These are phyloP conservation scores for Cetraspora pellucida DNA, from an alignment of 192 early-diverging fungal species.

Conservation along the genomic window DNA sequence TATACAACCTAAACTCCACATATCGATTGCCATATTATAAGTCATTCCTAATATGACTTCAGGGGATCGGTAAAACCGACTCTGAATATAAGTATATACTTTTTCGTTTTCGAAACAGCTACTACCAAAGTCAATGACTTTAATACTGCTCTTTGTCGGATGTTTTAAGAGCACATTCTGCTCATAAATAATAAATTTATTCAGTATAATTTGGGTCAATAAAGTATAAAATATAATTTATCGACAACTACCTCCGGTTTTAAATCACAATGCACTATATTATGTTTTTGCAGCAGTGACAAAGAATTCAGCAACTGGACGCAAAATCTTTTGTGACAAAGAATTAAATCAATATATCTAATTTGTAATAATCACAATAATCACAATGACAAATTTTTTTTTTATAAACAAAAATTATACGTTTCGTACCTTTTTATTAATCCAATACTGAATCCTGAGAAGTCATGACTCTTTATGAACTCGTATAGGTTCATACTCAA, in stretches of 20 bases:
- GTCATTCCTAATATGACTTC: constrained; percentile 92
- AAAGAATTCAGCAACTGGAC: constrained; percentile 85
- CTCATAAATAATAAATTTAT: constrained; percentile 8
- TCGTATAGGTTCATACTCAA: constrained; percentile 96
- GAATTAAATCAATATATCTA: constrained; percentile 35
- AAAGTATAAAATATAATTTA: neutral
- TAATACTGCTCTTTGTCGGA: constrained; percentile 75
- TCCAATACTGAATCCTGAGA: constrained; percentile 82
- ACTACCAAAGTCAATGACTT: constrained; percentile 98
- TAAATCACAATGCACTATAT: constrained; percentile 94
- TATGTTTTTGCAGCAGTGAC: constrained; percentile 66
- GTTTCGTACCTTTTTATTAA: constrained; percentile 62
- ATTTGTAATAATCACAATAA: too few species aligned
- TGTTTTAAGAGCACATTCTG: constrained; percentile 83
- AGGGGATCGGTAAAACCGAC: constrained; percentile 94
- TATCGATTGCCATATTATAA: constrained; percentile 92
- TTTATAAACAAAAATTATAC: neutral
- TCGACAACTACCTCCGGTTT: constrained; percentile 80
- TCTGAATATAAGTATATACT: constrained; percentile 98
- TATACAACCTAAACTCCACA: constrained; percentile 98
- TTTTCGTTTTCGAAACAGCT: constrained; percentile 91
- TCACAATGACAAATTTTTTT: neutral
- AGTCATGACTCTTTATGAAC: constrained; percentile 91
- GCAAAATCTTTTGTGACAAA: constrained; percentile 63
- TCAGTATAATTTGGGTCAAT: neutral